phyloP scores from a whole-genome alignment of 345 rosid genomes.

The Eucalyptus curtisii region DNA sequence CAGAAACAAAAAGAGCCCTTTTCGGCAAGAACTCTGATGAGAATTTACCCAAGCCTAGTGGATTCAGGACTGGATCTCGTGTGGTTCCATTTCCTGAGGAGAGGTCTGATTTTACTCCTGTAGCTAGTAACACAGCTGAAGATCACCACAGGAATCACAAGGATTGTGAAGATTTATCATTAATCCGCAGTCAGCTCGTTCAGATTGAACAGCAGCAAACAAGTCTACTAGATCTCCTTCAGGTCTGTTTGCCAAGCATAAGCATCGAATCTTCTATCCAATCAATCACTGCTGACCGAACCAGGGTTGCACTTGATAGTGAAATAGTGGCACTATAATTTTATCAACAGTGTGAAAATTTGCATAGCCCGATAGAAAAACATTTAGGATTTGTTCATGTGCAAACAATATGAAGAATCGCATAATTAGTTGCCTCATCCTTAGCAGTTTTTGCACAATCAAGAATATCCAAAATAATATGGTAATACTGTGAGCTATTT shows the following conservation, averaged over 20 bases:
- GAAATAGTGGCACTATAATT: neutral
- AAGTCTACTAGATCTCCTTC: slow-evolving; percentile 73
- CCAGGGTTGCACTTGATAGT: neutral
- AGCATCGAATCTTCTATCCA: neutral
- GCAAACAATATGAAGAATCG: neutral
- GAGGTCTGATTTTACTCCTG: slow-evolving; percentile 11
- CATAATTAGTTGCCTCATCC: neutral
- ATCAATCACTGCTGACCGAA: neutral
- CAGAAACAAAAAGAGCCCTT: slow-evolving; percentile 31
- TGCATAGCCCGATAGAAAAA: neutral
- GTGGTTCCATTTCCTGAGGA: slow-evolving; percentile 38
- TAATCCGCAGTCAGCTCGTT: slow-evolving; percentile 72
- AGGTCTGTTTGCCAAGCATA: slow-evolving; percentile 39
- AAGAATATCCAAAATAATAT: neutral
- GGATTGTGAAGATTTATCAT: slow-evolving; percentile 60
- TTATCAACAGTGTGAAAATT: neutral
- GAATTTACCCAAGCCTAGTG: slow-evolving; percentile 35
- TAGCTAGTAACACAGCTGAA: slow-evolving; percentile 25
- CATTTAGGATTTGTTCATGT: neutral
- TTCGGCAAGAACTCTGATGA: slow-evolving; percentile 36
- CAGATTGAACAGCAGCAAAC: slow-evolving; percentile 96
- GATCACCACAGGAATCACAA: slow-evolving; percentile 51
- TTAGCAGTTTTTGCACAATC: neutral
- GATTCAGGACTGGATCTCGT: slow-evolving; percentile 45
- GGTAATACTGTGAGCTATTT: neutral